Evolutionary conservation across 176 grass and related monocot species (phyloP).

Genomic region (Canna indica): DNA sequence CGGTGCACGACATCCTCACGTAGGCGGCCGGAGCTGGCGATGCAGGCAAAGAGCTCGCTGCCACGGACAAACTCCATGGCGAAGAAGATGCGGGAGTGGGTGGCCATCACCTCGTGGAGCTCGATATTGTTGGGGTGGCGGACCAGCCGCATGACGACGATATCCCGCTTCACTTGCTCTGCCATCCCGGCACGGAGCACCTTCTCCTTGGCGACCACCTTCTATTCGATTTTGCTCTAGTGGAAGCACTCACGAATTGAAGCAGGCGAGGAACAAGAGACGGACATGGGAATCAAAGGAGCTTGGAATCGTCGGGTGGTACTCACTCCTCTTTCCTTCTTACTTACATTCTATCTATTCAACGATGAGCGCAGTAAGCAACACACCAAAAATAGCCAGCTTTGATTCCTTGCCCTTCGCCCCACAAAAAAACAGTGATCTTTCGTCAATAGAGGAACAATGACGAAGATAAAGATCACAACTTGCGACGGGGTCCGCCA

Average conservation of each 20-base stretch:
- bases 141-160: constrained; percentile 42
- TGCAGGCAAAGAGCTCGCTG: constrained; percentile 20
- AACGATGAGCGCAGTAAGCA: background rate
- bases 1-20: constrained; percentile 24
- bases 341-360: background rate
- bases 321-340: background rate
- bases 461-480: background rate
- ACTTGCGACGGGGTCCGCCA: background rate
- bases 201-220: constrained; percentile 48
- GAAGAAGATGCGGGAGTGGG: constrained; percentile 35
- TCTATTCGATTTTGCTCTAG: background rate
- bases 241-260: constrained; percentile 3
- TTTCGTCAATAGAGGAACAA: background rate
- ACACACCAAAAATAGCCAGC: background rate
- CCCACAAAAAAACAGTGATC: background rate
- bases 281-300: background rate
- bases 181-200: constrained; percentile 37
- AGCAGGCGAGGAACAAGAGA: background rate
- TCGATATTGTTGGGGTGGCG: constrained; percentile 44
- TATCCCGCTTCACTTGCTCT: constrained; percentile 56
- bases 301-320: background rate
- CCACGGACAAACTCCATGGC: constrained; percentile 30
- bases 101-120: constrained; percentile 56
- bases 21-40: constrained; percentile 24
- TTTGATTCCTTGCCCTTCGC: background rate